Evolutionary conservation across 208 protist species (phyloP), one percentile per base, ranked within the genome.

Genomic region (Wallacemonas sp.): DNA sequence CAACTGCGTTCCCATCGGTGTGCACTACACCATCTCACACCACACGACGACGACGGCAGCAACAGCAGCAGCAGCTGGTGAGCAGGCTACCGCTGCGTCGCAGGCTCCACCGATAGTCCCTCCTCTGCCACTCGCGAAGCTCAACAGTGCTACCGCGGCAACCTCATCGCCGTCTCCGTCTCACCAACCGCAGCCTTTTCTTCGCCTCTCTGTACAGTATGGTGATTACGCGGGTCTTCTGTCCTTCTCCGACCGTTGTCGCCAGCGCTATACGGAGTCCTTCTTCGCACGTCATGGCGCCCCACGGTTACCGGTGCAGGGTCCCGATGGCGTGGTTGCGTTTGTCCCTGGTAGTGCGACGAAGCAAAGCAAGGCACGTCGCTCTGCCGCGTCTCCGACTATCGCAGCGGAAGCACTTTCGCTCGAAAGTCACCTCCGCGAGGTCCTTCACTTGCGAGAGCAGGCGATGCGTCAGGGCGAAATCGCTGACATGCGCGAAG

Each of bases 161-260:
- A 17, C 26, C 15, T 39, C 38, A 42, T n/a, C 38, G 38, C 38
- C 38, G 38, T n/a, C 38, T 17, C 36, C 9, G 6, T 14, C 36
- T 41, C 36, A 41, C n/a, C 42, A 12, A 49, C 42, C n/a, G n/a
- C 11, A 26, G 42, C 36, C 36, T 41, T 27, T 61, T 6, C 34
- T 45, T 9, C 39, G 41, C 14, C 1, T 73, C 9, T 28, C 34
- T 33, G 56, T 78, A 30, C 62, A 70, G 58, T 34, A 64, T 34
- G 62, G 72, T 62, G 65, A 36, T 62, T 70, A 62, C 56, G 31
- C 62, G 11, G 47, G 46, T 26, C 62, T 69, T 6, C 41, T 60
- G 8, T 36, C 68, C 8, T 60, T 46, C 33, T 22, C 26, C 3
- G 30, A 58, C 2, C 51, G 51, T 31, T 41, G 28, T 6, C 51